Base-by-base conservation (phyloP, 2,329 filamentous ascomycete species). In the Penicillium sp. region DNA sequence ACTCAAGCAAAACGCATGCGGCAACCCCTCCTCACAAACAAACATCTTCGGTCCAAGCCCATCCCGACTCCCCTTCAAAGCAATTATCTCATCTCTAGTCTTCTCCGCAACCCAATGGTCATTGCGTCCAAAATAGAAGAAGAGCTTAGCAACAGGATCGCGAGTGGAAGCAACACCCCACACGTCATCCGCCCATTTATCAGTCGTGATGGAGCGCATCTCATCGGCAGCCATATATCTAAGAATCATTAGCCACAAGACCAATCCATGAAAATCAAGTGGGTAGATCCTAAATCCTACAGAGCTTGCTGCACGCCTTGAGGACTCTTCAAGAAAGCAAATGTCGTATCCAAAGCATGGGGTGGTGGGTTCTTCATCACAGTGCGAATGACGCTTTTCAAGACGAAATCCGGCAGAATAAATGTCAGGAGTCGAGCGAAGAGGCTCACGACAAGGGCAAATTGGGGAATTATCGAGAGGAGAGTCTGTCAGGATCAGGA, bases 21-120 rank as follows among this genome's bases (percentile, higher is more conserved):
- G 80, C 59, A 85, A 74, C 0, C 79, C 81, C 43, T 75, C 71
- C 57, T 81, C 76, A 63, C 84, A 83, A 57, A 87, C 74, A 51
- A 81, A 69, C 80, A 87, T 85, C 16, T 67, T 71, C 3, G 81
- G 80, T 28, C 78, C 77, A 3, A 64, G 63, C 23, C 64, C 61
- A 53, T 67, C 51, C 56, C 46, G 52, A 48, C 31, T 55, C 18
- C 77, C 78, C 37, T 79, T 69, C 10, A 73, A 62, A 34, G 67
- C 69, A 43, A 87, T 80, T 33, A 87, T 72, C 36, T 79, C 77
- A 60, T 86, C 81, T 31, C 83, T 73, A 26, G 83, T 85, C 61
- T 75, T 71, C 58, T 84, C 77, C 1, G 83, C 83, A 23, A 87
- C 81, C 84, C 84, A 87, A 63, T 85, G 83, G 64, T 87, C 85